Evolutionary conservation across 805 yeast genomes (phyloP), one percentile per base, ranked within the genome.

Genomic region (Pichia rugopelliculosa): DNA sequence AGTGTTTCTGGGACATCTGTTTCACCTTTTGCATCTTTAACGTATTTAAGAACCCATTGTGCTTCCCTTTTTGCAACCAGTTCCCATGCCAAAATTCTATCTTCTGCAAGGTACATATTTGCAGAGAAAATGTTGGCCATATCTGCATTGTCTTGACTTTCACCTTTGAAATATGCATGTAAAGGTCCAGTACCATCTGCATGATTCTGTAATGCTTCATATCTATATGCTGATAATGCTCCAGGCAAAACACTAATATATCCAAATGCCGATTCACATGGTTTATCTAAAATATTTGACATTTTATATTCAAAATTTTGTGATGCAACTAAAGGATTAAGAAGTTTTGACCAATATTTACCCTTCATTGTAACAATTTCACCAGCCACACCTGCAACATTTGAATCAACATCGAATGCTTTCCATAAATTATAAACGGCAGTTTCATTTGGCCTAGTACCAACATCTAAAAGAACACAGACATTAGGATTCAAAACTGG

Each of bases 341-440:
- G 64, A 52, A 93, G 70, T 54, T 90, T 87, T 22, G 69, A 59
- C 77, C 97, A 88, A 25, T 81, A 84, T 57, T 81, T 85, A 39
- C 99, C 99, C 58, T 88, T 89, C 87, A 91, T 84, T 0, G 98
- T 88, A 53, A 85, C 85, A 61, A 93, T 90, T 65, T 93, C 98
- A 53, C 99, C 99, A 13, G 98, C 97, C 1, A 96, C 99, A 53
- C 99, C 99, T 0, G 96, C 99, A 45, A 93, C 96, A 58, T 91
- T 90, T 1, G 97, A 89, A 62, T 93, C 97, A 56, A 81, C 76
- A 65, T 93, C 99, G 65, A 93, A 93, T 0, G 96, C 95, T 66
- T 93, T 93, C 99, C 99, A 93, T 50, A 93, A 71, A 57, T 91
- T 93, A 60, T 93, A 95, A 23, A 91, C 72, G 0, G 98, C 91